Evolutionary conservation across 1,284 basidiomycete species (phyloP), one percentile per base, ranked within the genome.

Genomic region (Blastosporella zonata): DNA sequence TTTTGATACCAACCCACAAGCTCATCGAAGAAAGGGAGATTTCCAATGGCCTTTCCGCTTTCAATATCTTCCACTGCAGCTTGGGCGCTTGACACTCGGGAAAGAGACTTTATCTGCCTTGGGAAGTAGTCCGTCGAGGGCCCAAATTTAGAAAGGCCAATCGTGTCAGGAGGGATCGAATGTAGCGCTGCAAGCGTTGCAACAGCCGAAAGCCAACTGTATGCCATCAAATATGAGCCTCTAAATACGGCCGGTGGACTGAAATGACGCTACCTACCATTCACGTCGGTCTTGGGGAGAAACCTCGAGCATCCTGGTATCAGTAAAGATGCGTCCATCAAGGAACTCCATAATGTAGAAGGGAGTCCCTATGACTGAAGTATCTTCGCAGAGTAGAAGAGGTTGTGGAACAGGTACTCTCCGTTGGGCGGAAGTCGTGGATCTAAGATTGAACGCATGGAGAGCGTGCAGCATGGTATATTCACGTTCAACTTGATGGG

Each of bases 331-430:
- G 36, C 96, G 77, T 0, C 95, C 96, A 39, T 93, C 83, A 43
- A 97, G 65, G 64, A 90, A 97, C 64, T 96, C 87, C 95, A 97
- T 97, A 31, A 98, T 77, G 65, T 97, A 98, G 70, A 97, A 98
- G 0, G 89, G 80, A 25, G 93, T 93, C 0, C 94, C 96, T 15
- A 96, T 77, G 18, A 97, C 78, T 2, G 68, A 62, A 23, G 61
- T 70, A 62, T 97, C 90, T 61, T 88, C 82, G 65, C 93, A 97
- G 1, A 97, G 73, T 29, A 85, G 75, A 57, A 88, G 87, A 0
- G 94, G 92, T 58, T 85, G 78, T 0, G 95, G 96, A 1, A 97
- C 84, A 0, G 95, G 96, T 6, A 97, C 84, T 22, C 72, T 74
- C 50, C 73, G 66, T 29, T 73, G 70, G 8, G 71, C 59, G 20